phyloP scores from a whole-genome alignment of 2,329 filamentous ascomycete genomes.

The Penicillium janthinellum region DNA sequence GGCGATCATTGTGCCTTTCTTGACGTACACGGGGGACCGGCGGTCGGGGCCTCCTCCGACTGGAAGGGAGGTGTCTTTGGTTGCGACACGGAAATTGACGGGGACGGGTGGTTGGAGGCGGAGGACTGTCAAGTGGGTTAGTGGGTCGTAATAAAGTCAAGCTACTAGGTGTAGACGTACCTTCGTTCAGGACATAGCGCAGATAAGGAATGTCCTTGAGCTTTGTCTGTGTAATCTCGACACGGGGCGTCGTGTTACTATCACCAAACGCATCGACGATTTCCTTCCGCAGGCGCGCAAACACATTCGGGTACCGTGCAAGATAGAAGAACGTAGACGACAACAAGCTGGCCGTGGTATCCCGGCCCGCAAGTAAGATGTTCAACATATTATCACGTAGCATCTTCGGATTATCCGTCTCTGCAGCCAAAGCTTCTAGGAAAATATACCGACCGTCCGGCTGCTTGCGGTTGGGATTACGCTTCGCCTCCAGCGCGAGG shows the following conservation, averaged over 20 bases:
- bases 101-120: slow-evolving; percentile 51
- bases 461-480: slow-evolving; percentile 35
- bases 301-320: slow-evolving; percentile 42
- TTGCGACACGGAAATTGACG: slow-evolving; percentile 46
- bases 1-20: slow-evolving; percentile 64
- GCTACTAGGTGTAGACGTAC: slow-evolving; percentile 16
- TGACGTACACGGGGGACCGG: slow-evolving; percentile 62
- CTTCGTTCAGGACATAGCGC: slow-evolving; percentile 43
- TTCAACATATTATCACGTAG: slow-evolving; percentile 54
- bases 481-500: slow-evolving; percentile 43
- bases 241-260: slow-evolving; percentile 31
- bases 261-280: slow-evolving; percentile 48
- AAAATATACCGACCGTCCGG: slow-evolving; percentile 50
- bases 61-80: slow-evolving; percentile 47
- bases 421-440: slow-evolving; percentile 50
- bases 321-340: slow-evolving; percentile 52
- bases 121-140: slow-evolving; percentile 32
- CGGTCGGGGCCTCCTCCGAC: slow-evolving; percentile 62
- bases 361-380: slow-evolving; percentile 55
- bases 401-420: slow-evolving; percentile 49
- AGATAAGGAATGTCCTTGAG: slow-evolving; percentile 46
- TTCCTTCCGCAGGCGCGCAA: slow-evolving; percentile 39
- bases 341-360: slow-evolving; percentile 53
- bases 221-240: slow-evolving; percentile 46
- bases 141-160: neutral